These are phyloP conservation scores for Fraxinus pennsylvanica DNA, from an alignment of 257 asterid species.

Conservation along the genomic window DNA sequence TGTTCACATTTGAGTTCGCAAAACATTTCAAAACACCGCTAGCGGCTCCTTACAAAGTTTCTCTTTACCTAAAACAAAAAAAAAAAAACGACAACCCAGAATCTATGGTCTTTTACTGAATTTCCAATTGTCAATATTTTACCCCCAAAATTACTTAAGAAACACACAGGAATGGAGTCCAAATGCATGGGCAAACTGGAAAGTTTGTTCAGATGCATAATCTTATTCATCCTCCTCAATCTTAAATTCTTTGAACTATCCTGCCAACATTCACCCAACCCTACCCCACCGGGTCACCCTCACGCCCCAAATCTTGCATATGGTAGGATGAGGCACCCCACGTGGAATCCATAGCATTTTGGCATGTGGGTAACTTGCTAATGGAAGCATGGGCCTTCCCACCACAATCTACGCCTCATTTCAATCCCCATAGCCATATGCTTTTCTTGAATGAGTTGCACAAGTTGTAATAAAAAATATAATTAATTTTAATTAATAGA, in stretches of 20 bases:
- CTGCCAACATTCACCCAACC: not conserved
- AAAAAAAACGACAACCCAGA: too few species aligned
- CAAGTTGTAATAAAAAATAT: too few species aligned
- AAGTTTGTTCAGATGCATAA: not conserved
- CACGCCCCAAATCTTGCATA: not conserved
- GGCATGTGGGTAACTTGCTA: not conserved
- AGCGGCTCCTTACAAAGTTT: too few species aligned
- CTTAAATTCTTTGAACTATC: not conserved
- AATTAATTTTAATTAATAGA: too few species aligned
- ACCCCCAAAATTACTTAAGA: not conserved
- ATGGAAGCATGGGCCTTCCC: slow-evolving; percentile 25
- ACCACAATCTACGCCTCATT: not conserved
- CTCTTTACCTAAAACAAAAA: too few species aligned
- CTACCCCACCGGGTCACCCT: too few species aligned
- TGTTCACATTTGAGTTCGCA: too few species aligned
- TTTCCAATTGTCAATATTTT: not conserved
- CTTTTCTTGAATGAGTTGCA: not conserved
- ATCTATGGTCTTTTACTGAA: too few species aligned
- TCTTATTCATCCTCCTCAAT: not conserved
- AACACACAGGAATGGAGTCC: not conserved
- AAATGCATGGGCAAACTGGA: not conserved
- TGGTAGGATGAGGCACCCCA: not conserved
- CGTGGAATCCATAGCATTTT: not conserved
- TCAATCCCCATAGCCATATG: not conserved
- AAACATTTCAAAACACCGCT: too few species aligned